A percentile compares a stretch with the other conserved stretches of the same genome.
phyloP scores from a whole-genome alignment of 2,329 filamentous ascomycete species.

The Aureobasidium sp. region DNA sequence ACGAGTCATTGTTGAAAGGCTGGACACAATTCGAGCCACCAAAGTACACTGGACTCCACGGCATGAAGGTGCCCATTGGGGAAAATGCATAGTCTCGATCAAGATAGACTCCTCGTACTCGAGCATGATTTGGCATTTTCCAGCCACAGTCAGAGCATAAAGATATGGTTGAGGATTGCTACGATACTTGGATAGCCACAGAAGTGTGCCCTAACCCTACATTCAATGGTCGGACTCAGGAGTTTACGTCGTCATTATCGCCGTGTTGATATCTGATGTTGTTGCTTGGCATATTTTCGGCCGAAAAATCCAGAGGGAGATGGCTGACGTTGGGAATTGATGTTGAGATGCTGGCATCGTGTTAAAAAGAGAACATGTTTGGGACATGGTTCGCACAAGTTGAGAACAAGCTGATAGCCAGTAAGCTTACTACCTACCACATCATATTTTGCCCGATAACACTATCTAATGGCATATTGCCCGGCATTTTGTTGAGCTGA shows the following conservation, averaged over 20 bases:
- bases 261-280: not conserved
- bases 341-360: not conserved
- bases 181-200: not conserved
- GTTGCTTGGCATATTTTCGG: slow-evolving; percentile 10
- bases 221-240: not conserved
- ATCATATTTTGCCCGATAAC: not conserved
- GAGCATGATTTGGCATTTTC: not conserved
- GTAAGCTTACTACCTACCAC: not conserved
- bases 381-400: not conserved
- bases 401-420: not conserved
- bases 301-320: not conserved
- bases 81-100: slow-evolving; percentile 21
- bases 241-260: not conserved
- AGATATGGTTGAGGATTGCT: not conserved
- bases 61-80: slow-evolving; percentile 45
- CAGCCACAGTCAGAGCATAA: not conserved
- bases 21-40: slow-evolving; percentile 57
- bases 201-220: not conserved
- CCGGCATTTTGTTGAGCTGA: not conserved
- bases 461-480: not conserved
- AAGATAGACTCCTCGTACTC: not conserved
- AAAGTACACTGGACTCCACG: slow-evolving; percentile 58
- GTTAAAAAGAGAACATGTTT: not conserved
- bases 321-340: not conserved
- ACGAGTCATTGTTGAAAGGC: slow-evolving; percentile 42